Conservation (phyloP, 352 stramenopile genomes). For the Globisporangium barbulae region DNA sequence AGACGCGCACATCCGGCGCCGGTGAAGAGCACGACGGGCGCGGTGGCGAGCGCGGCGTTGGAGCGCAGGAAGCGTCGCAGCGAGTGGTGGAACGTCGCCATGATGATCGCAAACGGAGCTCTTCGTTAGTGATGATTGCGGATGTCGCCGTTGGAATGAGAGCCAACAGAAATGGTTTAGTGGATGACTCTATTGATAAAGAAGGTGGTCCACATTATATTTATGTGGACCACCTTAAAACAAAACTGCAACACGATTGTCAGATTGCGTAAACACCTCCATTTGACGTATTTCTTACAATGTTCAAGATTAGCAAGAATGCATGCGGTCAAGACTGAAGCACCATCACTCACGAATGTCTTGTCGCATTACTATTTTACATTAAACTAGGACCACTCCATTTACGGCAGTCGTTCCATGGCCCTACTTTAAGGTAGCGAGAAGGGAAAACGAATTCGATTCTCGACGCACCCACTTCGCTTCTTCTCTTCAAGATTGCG, state of each 20-base stretch:
- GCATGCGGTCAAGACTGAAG: background rate
- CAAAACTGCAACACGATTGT: background rate
- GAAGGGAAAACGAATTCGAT: background rate
- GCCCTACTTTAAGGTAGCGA: background rate
- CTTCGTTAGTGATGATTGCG: background rate
- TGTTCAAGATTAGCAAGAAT: background rate
- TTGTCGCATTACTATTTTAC: background rate
- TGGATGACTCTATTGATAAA: background rate
- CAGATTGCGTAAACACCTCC: background rate
- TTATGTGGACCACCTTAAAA: background rate
- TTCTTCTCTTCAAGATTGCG: conserved; percentile 11
- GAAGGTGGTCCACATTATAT: background rate
- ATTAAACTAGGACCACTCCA: background rate
- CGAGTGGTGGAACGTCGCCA: conserved; percentile 17
- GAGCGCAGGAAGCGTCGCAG: conserved; percentile 19
- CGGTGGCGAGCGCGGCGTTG: conserved; percentile 8
- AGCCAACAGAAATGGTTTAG: background rate
- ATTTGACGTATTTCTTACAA: background rate
- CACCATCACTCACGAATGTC: background rate
- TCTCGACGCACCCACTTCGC: conserved; percentile 1
- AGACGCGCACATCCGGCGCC: conserved; percentile 23
- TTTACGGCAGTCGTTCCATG: background rate
- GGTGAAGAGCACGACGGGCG: conserved; percentile 19
- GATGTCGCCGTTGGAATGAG: background rate
- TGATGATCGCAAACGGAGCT: background rate